phyloP scores from a whole-genome alignment of 2,329 filamentous ascomycete species.

The Didymella glomerata region DNA sequence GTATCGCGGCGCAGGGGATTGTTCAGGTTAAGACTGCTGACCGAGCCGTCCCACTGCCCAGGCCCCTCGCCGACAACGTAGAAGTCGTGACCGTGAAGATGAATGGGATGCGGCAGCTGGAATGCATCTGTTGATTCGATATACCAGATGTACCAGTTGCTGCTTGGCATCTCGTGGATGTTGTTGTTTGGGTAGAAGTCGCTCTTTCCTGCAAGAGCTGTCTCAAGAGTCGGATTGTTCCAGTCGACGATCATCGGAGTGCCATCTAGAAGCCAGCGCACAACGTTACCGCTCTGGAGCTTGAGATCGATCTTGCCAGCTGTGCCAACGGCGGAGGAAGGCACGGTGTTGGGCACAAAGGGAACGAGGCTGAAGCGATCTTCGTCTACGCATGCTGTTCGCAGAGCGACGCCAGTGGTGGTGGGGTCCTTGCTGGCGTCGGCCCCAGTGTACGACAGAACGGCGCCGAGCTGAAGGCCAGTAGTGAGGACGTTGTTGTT shows the following conservation, averaged over 20 bases:
- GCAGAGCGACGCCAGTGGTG: conserved; percentile 43
- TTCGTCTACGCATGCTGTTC: conserved; percentile 52
- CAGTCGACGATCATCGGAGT: conserved; percentile 53
- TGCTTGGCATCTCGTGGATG: conserved; percentile 38
- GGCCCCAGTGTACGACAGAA: conserved; percentile 52
- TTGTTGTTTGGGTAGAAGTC: conserved; percentile 40
- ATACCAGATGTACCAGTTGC: conserved; percentile 58
- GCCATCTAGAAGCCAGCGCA: conserved; percentile 55
- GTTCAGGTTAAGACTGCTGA: conserved; percentile 44
- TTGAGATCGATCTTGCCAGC: conserved; percentile 40
- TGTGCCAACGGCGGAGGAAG: conserved; percentile 42
- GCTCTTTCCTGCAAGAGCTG: conserved; percentile 48
- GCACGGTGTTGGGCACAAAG: conserved; percentile 53
- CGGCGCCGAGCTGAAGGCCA: conserved; percentile 48
- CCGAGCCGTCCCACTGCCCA: conserved; percentile 47
- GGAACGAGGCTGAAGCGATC: conserved; percentile 45
- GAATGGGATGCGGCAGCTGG: conserved; percentile 52
- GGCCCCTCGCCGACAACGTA: conserved; percentile 52
- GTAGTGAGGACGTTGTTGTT: conserved; percentile 41
- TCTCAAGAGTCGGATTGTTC: conserved; percentile 56
- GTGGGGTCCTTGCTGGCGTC: conserved; percentile 49
- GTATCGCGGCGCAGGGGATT: conserved; percentile 54
- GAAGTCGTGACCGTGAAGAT: conserved; percentile 56
- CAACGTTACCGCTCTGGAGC: conserved; percentile 44
- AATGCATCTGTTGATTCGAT: conserved; percentile 53